A percentile compares a stretch with the other conserved stretches of the same genome.
Evolutionary conservation across 2,329 filamentous ascomycete genomes (phyloP).

Genomic region (Nothophaeocryptopus gaeumannii): DNA sequence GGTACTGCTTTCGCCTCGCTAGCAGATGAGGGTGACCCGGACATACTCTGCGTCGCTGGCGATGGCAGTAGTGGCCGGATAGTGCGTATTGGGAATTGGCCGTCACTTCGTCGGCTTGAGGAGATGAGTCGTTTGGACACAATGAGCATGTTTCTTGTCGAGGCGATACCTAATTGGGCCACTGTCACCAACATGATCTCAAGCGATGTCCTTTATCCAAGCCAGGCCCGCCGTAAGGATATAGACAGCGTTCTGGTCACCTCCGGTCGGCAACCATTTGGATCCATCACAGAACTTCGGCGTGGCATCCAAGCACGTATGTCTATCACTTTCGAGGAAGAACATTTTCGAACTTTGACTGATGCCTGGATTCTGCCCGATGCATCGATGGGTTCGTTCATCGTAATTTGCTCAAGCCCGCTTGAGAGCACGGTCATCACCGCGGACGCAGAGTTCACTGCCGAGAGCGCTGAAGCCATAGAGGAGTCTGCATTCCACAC

Average conservation of each 20-base stretch:
- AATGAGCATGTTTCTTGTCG: constrained; percentile 48
- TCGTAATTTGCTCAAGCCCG: constrained; percentile 39
- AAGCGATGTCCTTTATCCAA: constrained; percentile 26
- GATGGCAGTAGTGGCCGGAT: constrained; percentile 66
- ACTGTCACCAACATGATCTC: constrained; percentile 51
- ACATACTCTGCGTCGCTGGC: constrained; percentile 77
- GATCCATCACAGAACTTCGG: constrained; percentile 44
- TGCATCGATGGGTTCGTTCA: constrained; percentile 30
- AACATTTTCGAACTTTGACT: constrained; percentile 27
- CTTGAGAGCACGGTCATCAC: constrained; percentile 24
- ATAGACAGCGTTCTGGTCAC: constrained; percentile 38
- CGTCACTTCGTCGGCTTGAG: constrained; percentile 27
- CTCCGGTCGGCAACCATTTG: constrained; percentile 44
- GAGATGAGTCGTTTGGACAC: constrained; percentile 53
- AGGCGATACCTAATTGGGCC: constrained; percentile 62
- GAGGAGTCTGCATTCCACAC: constrained; percentile 25
- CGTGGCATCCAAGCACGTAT: constrained; percentile 40
- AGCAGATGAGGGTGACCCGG: constrained; percentile 60
- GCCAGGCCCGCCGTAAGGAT: constrained; percentile 17
- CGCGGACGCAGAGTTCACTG: constrained; percentile 15
- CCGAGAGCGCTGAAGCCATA: constrained; percentile 17
- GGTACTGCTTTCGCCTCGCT: constrained; percentile 76
- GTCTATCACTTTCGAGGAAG: constrained; percentile 24
- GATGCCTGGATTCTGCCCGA: constrained; percentile 41
- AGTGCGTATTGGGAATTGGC: constrained; percentile 30